Percentiles rank a stretch among this genome's conserved stretches.
These are phyloP conservation scores for Russula virescens DNA, from an alignment of 768 basidiomycete species.

Conservation along the genomic window DNA sequence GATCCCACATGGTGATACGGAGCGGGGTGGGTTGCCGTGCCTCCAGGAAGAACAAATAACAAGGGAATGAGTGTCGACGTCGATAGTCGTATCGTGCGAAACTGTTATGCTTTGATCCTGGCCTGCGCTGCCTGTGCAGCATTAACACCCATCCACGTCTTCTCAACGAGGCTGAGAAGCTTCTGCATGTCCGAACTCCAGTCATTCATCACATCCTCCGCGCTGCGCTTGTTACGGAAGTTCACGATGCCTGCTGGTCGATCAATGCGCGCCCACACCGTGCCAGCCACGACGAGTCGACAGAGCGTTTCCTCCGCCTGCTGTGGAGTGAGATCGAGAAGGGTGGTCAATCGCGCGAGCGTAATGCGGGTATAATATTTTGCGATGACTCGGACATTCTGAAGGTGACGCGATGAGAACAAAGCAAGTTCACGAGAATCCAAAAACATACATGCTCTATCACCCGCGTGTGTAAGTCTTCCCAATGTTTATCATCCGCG, in stretches of 20 bases:
- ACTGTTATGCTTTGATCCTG: slow-evolving; percentile 41
- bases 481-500: slow-evolving; percentile 74
- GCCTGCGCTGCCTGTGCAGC: slow-evolving; percentile 83
- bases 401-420: slow-evolving; percentile 1
- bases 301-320: slow-evolving; percentile 87
- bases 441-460: slow-evolving; percentile 81
- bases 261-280: slow-evolving; percentile 91
- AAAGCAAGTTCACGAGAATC: neutral
- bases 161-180: slow-evolving; percentile 86
- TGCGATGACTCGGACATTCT: slow-evolving; percentile 96
- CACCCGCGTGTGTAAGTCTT: slow-evolving; percentile 90
- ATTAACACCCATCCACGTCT: slow-evolving; percentile 98
- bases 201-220: slow-evolving; percentile 95
- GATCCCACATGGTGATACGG: neutral
- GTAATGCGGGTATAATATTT: slow-evolving; percentile 94
- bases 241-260: slow-evolving; percentile 84
- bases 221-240: slow-evolving; percentile 75
- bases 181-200: slow-evolving; percentile 98
- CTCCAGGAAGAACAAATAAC: neutral
- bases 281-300: slow-evolving; percentile 84
- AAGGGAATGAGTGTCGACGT: neutral
- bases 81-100: neutral
- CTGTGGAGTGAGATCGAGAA: slow-evolving; percentile 77
- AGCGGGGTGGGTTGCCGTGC: neutral
- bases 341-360: slow-evolving; percentile 69